These are phyloP conservation scores for Coemansia sp. DNA, from an alignment of 192 early-diverging fungal genomes.

Conservation along the genomic window DNA sequence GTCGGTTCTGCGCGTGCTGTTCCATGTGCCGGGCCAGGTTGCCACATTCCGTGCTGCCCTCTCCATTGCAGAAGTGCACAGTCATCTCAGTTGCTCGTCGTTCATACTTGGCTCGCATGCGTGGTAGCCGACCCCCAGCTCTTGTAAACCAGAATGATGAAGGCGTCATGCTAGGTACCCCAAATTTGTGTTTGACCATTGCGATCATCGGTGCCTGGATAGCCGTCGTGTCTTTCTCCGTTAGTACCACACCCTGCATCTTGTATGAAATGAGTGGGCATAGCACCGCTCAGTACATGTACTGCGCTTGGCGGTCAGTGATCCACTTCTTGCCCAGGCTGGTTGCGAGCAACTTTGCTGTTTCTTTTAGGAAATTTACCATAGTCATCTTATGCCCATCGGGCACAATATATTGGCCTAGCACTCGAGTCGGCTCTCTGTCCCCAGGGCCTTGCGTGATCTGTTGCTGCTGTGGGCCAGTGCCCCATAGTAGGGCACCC, in stretches of 20 bases:
- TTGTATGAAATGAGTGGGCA: background rate
- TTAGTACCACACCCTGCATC: background rate
- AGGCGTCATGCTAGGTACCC: background rate
- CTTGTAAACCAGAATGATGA: background rate
- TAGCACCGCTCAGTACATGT: slow-evolving; percentile 11
- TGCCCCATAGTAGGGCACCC: no score
- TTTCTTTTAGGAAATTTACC: background rate
- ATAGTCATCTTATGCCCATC: background rate
- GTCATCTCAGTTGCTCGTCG: slow-evolving; percentile 7
- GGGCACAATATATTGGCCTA: background rate
- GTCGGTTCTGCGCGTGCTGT: background rate
- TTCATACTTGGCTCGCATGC: background rate
- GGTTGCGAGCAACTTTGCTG: background rate
- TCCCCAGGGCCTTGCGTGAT: no score
- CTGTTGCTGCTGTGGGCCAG: no score
- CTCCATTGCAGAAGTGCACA: background rate
- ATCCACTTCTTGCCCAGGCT: background rate
- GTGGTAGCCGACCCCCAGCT: background rate
- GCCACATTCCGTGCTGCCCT: background rate
- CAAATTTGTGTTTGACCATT: slow-evolving; percentile 10
- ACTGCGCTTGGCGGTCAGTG: slow-evolving; percentile 14
- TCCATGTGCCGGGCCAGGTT: background rate
- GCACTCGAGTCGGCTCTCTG: background rate
- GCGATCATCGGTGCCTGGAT: slow-evolving; percentile 1
- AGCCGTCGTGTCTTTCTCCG: background rate